Conservation (phyloP, 2,329 filamentous ascomycete genomes). For the Pyrenochaeta sp. region DNA sequence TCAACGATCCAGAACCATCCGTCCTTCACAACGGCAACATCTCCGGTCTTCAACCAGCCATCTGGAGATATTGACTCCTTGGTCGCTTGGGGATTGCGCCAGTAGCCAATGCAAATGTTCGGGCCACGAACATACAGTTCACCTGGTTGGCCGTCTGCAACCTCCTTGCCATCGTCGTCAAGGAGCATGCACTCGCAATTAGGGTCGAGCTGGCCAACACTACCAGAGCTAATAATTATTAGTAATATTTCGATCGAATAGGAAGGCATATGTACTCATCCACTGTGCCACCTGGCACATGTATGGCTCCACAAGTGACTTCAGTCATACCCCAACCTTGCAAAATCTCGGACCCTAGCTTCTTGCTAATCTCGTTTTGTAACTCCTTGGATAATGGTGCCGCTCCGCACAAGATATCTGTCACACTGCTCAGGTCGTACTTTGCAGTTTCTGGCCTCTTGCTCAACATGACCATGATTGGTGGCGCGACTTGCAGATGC, state of each 20-base stretch:
- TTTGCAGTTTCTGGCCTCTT: slow-evolving; percentile 53
- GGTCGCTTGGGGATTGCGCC: slow-evolving; percentile 50
- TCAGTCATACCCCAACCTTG: slow-evolving; percentile 55
- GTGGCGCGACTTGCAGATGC: slow-evolving; percentile 51
- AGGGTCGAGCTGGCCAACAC: slow-evolving; percentile 49
- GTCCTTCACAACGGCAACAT: slow-evolving; percentile 43
- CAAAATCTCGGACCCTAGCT: slow-evolving; percentile 45
- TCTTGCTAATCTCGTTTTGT: slow-evolving; percentile 48
- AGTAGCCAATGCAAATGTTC: slow-evolving; percentile 52
- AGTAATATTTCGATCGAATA: background rate
- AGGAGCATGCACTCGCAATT: slow-evolving; percentile 52
- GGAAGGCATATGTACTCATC: slow-evolving; percentile 36
- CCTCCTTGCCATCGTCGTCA: slow-evolving; percentile 53
- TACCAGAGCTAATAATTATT: slow-evolving; percentile 39
- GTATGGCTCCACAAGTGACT: slow-evolving; percentile 50
- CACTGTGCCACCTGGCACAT: slow-evolving; percentile 44
- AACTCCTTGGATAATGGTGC: slow-evolving; percentile 53
- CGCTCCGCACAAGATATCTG: slow-evolving; percentile 51
- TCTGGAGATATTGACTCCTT: slow-evolving; percentile 46
- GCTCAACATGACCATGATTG: slow-evolving; percentile 54
- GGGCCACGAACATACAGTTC: slow-evolving; percentile 52
- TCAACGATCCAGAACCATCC: slow-evolving; percentile 49
- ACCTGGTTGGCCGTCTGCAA: slow-evolving; percentile 45
- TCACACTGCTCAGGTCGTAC: slow-evolving; percentile 51
- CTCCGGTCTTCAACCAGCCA: slow-evolving; percentile 50